phyloP scores from a whole-genome alignment of 495 filamentous ascomycete species.

The Penicillium longicatenatum region DNA sequence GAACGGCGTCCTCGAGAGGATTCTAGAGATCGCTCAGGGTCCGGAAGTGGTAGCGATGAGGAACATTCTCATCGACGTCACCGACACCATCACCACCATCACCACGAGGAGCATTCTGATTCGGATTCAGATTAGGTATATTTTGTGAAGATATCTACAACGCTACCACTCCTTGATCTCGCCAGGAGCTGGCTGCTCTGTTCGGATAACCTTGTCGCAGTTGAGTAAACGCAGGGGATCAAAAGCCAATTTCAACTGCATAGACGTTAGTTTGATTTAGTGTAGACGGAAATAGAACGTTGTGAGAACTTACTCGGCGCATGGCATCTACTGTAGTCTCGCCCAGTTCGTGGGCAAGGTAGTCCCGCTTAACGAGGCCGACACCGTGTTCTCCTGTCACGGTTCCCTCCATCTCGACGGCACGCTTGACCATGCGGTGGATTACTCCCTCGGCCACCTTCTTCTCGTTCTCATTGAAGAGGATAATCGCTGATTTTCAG shows the following conservation, averaged over 20 bases:
- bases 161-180: slow-evolving; percentile 46
- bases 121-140: slow-evolving; percentile 24
- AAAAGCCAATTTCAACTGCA: slow-evolving; percentile 63
- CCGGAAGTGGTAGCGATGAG: slow-evolving; percentile 22
- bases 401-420: slow-evolving; percentile 65
- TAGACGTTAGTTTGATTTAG: slow-evolving; percentile 15
- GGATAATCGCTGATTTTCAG: slow-evolving; percentile 47
- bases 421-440: slow-evolving; percentile 62
- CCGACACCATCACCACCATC: slow-evolving; percentile 43
- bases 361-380: slow-evolving; percentile 63
- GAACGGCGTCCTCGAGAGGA: slow-evolving; percentile 17
- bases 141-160: not conserved
- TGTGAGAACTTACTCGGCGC: slow-evolving; percentile 53
- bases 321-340: slow-evolving; percentile 60
- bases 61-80: slow-evolving; percentile 29
- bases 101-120: slow-evolving; percentile 18
- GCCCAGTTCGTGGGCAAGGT: slow-evolving; percentile 59
- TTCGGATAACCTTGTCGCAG: slow-evolving; percentile 65
- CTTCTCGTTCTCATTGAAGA: slow-evolving; percentile 59
- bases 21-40: slow-evolving; percentile 17
- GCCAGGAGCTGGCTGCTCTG: slow-evolving; percentile 39
- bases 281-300: slow-evolving; percentile 1
- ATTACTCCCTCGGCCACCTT: slow-evolving; percentile 53
- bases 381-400: slow-evolving; percentile 67
- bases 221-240: slow-evolving; percentile 68